Evolutionary conservation across 176 grass and related monocot species (phyloP).

Genomic region (Triticum monococcum): DNA sequence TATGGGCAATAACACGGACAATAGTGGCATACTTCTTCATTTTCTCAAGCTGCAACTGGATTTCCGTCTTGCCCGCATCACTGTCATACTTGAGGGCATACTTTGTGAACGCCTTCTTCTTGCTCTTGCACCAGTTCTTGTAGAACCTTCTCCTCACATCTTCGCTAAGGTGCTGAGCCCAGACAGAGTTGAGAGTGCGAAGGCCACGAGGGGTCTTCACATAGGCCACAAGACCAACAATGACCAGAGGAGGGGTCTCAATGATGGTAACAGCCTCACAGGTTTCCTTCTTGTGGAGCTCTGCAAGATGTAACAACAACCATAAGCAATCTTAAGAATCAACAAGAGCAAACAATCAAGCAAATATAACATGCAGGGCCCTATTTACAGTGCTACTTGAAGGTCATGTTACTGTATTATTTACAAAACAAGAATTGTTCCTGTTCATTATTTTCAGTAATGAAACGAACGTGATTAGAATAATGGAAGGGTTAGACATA

Average conservation of each 20-base stretch:
- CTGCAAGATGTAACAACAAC: constrained; percentile 24
- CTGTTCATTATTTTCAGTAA: not conserved
- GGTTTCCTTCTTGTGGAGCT: constrained; percentile 98
- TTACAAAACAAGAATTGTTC: not conserved
- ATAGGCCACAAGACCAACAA: constrained; percentile 89
- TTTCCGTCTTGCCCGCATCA: constrained; percentile 86
- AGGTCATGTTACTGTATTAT: not conserved
- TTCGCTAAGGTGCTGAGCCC: constrained; percentile 97
- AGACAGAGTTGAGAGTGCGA: constrained; percentile 75
- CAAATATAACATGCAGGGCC: not conserved
- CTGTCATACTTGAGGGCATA: constrained; percentile 83
- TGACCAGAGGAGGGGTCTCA: constrained; percentile 80
- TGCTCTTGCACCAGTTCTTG: constrained; percentile 99
- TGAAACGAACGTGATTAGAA: not conserved
- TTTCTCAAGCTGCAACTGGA: constrained; percentile 79
- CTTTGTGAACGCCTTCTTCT: constrained; percentile 94
- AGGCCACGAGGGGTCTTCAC: constrained; percentile 89
- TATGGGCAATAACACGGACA: constrained; percentile 85
- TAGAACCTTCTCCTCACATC: constrained; percentile 89
- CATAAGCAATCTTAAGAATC: not conserved
- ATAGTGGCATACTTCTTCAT: constrained; percentile 95
- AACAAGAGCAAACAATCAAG: not conserved
- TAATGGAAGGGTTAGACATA: constrained; percentile 36
- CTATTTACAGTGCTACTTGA: not conserved
- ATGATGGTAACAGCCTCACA: constrained; percentile 94